These are phyloP conservation scores for Asterophora parasitica DNA, from an alignment of 768 basidiomycete genomes.

Conservation along the genomic window DNA sequence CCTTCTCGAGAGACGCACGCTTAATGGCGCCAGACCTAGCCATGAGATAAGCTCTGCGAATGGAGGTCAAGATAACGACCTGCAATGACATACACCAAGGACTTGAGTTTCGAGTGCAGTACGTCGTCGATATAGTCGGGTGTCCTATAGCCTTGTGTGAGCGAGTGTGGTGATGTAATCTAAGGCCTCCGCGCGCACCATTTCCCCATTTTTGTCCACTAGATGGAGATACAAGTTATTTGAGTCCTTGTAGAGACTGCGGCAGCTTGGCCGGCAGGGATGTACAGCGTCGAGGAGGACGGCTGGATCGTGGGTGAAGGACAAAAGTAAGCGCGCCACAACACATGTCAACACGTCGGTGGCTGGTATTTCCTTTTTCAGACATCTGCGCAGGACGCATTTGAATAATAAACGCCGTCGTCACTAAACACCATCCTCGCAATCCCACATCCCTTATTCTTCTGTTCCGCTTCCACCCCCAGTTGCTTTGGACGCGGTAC, in stretches of 20 bases:
- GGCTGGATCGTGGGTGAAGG: conserved; percentile 20
- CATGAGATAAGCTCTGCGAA: conserved; percentile 2
- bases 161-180: conserved; percentile 6
- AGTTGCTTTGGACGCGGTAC: conserved; percentile 26
- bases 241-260: conserved; percentile 2
- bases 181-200: conserved; percentile 40
- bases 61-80: conserved; percentile 2
- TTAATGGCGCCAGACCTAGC: conserved; percentile 68
- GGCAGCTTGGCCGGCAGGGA: conserved; percentile 1
- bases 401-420: neutral
- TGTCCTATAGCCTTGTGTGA: conserved; percentile 45
- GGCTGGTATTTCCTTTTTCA: conserved; percentile 20
- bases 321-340: conserved; percentile 23
- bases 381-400: conserved; percentile 5
- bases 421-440: neutral
- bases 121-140: conserved; percentile 69
- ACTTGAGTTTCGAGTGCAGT: conserved; percentile 69
- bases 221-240: conserved; percentile 20
- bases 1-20: conserved; percentile 60
- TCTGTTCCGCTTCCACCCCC: conserved; percentile 31
- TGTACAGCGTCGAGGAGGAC: neutral
- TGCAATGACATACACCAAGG: conserved; percentile 56
- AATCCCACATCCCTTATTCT: conserved; percentile 20
- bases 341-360: conserved; percentile 31
- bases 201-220: conserved; percentile 55